Base-by-base conservation (phyloP, 202 grass and related monocot species). In the Elaeis oleifera region DNA sequence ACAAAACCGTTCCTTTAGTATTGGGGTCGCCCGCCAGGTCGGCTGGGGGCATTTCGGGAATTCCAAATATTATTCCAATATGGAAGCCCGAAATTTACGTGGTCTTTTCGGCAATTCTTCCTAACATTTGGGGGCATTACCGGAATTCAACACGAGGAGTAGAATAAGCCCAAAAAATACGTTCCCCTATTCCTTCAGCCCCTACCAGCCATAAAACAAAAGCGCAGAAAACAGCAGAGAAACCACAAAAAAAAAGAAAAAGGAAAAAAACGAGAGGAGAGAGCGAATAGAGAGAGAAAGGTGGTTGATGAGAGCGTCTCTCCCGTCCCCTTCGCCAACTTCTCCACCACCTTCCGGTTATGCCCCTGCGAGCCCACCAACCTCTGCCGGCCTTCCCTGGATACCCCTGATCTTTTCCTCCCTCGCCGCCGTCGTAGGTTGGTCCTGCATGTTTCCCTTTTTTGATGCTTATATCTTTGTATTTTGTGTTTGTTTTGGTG, bases 231-330 rank as follows among this genome's bases (percentile, higher is more conserved):
- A 36, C 7, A 13, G 36, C 7, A 11, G 36, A 14, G 68, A 16
- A 60, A 79, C 61, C 51, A 61, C 25, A 69, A 77, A 67, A 79
- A 74, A 84, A 78, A 58, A 69, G 49, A 14, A 56, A 67, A 49
- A 17, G 1, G 55, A 5, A 70, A 39, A 77, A 60, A 49, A 4
- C 31, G 8, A 63, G 5, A 5, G n/a, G 17, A 60, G 17, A 51
- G 19, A 23, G 20, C 15, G 54, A 63, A 28, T 28, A 70, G 59
- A 65, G 13, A 58, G 50, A 79, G 84, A 79, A 76, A 80, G 91
- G 91, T 83, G 76, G 87, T 82, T 70, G 81, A 88, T 78, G 79
- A 74, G 81, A 61, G 68, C 11, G 71, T 77, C 62, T 76, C 88
- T 44, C 78, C 78, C 79, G 68, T 82, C 75, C 74, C 71, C 59